A percentile compares a stretch with the other conserved stretches of the same genome.
Conservation (phyloP, 345 rosid species). For the Streptanthus diversifolius region DNA sequence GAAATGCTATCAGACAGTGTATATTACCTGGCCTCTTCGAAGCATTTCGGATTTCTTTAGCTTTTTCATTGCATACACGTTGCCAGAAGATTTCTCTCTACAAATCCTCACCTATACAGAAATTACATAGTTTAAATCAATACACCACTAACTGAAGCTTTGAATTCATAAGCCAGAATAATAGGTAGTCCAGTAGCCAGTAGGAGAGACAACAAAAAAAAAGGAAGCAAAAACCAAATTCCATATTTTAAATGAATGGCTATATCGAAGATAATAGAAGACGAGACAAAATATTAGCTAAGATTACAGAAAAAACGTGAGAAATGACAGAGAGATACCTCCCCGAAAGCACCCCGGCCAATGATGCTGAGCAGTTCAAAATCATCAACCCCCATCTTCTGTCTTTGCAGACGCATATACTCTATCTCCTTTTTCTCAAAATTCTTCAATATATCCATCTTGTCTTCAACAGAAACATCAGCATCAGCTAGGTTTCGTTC, state of each 20-base stretch:
- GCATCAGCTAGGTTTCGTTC: constrained; percentile 47
- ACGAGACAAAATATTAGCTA: constrained; percentile 2
- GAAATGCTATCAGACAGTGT: neutral
- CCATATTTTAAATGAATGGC: neutral
- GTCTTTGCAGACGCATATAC: constrained; percentile 47
- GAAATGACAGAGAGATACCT: constrained; percentile 32
- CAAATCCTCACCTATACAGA: constrained; percentile 49
- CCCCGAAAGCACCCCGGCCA: constrained; percentile 55
- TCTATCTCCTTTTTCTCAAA: constrained; percentile 47
- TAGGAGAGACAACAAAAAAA: neutral
- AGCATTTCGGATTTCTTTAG: constrained; percentile 42
- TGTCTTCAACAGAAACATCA: constrained; percentile 45
- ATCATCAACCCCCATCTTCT: constrained; percentile 49
- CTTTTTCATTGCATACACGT: constrained; percentile 42
- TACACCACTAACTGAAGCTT: neutral
- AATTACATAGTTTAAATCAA: constrained; percentile 2
- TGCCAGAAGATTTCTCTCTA: constrained; percentile 44
- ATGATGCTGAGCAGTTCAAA: constrained; percentile 46
- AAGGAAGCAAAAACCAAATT: neutral
- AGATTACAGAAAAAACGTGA: neutral
- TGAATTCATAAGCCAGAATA: neutral
- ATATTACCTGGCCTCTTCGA: constrained; percentile 42
- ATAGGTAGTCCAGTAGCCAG: neutral
- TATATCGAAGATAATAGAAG: neutral
- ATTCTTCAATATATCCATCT: constrained; percentile 36